A percentile compares a stretch with the other conserved stretches of the same genome.
These are phyloP conservation scores for Rhizopogon salebrosus DNA, from an alignment of 768 basidiomycete species.

Conservation along the genomic window DNA sequence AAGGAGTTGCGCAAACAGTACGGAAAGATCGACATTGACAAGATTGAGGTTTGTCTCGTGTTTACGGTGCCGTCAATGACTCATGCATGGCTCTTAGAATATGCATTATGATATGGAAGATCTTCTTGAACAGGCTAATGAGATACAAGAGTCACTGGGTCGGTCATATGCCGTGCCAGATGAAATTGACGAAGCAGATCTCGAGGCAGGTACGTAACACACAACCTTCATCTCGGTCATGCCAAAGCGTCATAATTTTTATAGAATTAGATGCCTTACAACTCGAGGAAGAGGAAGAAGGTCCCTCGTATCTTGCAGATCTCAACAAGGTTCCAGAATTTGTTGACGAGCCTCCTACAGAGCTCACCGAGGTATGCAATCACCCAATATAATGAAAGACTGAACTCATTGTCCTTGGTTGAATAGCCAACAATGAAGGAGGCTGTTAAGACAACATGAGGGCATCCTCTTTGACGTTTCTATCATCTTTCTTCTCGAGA, in stretches of 20 bases:
- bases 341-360: conserved; percentile 81
- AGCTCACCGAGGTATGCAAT: conserved; percentile 51
- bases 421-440: conserved; percentile 43
- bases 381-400: not conserved
- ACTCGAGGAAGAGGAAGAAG: conserved; percentile 90
- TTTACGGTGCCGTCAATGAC: not conserved
- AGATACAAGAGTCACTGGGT: conserved; percentile 92
- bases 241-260: not conserved
- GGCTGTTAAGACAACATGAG: conserved; percentile 51
- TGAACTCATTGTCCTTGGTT: not conserved
- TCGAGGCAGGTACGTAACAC: conserved; percentile 76
- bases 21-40: conserved; percentile 94
- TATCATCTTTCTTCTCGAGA: not conserved
- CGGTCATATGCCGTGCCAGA: conserved; percentile 96
- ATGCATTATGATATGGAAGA: conserved; percentile 99
- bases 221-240: not conserved
- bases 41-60: conserved; percentile 77
- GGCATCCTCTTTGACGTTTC: not conserved
- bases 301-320: conserved; percentile 82
- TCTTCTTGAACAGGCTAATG: conserved; percentile 92
- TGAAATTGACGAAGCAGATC: conserved; percentile 94
- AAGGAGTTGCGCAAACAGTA: conserved; percentile 97
- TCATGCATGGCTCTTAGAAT: conserved; percentile 41
- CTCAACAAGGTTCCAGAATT: conserved; percentile 89
- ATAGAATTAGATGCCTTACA: conserved; percentile 90